Evolutionary conservation across 2,329 filamentous ascomycete genomes (phyloP).

Genomic region (Verticillium longisporum): DNA sequence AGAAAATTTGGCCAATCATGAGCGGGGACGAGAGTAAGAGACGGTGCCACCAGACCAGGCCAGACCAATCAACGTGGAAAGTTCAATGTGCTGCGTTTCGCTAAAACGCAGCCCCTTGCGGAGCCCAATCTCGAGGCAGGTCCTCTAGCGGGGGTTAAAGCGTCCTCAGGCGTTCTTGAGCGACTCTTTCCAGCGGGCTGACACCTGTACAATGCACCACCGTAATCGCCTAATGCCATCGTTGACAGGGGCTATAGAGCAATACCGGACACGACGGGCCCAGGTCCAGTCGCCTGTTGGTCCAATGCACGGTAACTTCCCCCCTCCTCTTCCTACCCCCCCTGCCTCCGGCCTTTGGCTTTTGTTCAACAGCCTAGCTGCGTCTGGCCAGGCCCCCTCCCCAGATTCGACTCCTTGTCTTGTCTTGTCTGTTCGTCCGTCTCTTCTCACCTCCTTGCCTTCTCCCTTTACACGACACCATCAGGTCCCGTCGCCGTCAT

Average conservation of each 20-base stretch:
- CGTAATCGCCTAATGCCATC: neutral
- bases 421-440: neutral
- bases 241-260: neutral
- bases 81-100: neutral
- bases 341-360: too few species aligned
- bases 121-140: neutral
- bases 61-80: neutral
- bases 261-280: neutral
- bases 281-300: neutral
- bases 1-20: neutral
- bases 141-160: neutral
- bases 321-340: neutral
- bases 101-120: neutral
- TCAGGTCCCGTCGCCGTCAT: neutral
- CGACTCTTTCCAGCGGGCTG: neutral
- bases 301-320: neutral
- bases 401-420: neutral
- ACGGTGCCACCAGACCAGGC: neutral
- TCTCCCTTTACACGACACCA: neutral
- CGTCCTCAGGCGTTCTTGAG: neutral
- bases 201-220: neutral
- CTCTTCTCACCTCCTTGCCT: neutral
- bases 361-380: neutral
- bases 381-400: neutral
- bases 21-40: neutral